These are phyloP conservation scores for Skeletonema marinoi DNA, from an alignment of 108 stramenopile species.

Conservation along the genomic window DNA sequence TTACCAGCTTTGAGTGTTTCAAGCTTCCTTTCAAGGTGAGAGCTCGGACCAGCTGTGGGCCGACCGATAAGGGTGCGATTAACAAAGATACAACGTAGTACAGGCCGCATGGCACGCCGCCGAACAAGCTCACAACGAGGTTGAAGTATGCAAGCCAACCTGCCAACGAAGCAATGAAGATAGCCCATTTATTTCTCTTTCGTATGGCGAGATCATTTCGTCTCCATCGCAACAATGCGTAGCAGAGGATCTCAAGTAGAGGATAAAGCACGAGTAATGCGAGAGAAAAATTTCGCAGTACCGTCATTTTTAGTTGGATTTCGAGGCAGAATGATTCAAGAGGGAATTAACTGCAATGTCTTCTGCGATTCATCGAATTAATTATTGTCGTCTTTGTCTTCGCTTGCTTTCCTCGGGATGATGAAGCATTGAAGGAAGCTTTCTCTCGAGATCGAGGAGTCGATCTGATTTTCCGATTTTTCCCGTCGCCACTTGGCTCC, in stretches of 20 bases:
- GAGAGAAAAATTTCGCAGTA: neutral
- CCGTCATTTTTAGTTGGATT: neutral
- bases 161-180: conserved; percentile 24
- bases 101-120: conserved; percentile 26
- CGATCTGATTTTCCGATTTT: no score
- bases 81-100: conserved; percentile 33
- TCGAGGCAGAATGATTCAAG: conserved; percentile 2
- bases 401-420: no score
- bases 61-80: conserved; percentile 29
- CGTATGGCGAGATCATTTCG: conserved; percentile 17
- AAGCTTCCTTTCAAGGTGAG: conserved; percentile 9
- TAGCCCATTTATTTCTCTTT: conserved; percentile 29
- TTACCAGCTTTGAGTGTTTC: conserved; percentile 6
- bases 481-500: no score
- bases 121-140: conserved; percentile 22
- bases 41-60: conserved; percentile 42
- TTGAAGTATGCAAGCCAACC: conserved; percentile 53
- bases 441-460: no score
- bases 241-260: conserved; percentile 15
- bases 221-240: conserved; percentile 19
- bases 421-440: no score
- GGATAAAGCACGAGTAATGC: conserved; percentile 25
- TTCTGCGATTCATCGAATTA: conserved; percentile 9
- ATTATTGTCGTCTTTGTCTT: no score
- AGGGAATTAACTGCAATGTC: conserved; percentile 13